Base-by-base conservation (phyloP, 345 rosid genomes). In the Atalantia buxifolia region DNA sequence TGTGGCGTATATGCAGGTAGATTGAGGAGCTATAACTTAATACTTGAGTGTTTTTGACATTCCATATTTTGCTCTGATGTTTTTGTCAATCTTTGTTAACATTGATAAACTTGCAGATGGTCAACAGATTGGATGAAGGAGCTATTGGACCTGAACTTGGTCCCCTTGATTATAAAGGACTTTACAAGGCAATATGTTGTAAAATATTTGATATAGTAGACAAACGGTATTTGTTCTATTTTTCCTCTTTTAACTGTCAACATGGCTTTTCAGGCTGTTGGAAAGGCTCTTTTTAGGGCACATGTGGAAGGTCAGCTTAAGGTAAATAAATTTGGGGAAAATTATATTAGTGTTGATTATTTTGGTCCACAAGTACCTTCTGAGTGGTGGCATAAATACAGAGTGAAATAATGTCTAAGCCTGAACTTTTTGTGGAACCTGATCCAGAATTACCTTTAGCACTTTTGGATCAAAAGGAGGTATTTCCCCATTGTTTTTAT, bases 221-320 rank as follows among this genome's bases (percentile, higher is more conserved):
- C 38, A 62, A 63, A 59, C 22, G 24, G 30, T 42, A n/a, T 25
- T 55, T 65, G 40, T 79, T 79, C 68, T 76, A 40, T 74, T 71
- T 69, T 45, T 69, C 50, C 50, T 24, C 61, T 10, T 66, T 25
- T 77, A 75, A 80, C 80, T 81, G 59, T 76, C 63, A 40, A 64
- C 56, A 72, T 76, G 66, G 48, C 78, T 84, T 84, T 61, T 78
- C 90, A 93, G 98, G 98, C 98, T 78, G 98, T 95, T 81, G 97
- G 91, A 72, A 95, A 89, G 86, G 98, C 98, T 81, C 90, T 93
- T 69, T 95, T 95, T 84, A 89, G 97, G 83, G 98, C 98, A 69
- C 98, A 95, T 79, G 97, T 93, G 30, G 98, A 95, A 87, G 98
- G 98, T 56, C 98, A 89, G 84, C 93, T 95, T 73, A 95, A 95